Conservation (phyloP, 148 eudicot genomes). For the Rhododendron williamsianum region DNA sequence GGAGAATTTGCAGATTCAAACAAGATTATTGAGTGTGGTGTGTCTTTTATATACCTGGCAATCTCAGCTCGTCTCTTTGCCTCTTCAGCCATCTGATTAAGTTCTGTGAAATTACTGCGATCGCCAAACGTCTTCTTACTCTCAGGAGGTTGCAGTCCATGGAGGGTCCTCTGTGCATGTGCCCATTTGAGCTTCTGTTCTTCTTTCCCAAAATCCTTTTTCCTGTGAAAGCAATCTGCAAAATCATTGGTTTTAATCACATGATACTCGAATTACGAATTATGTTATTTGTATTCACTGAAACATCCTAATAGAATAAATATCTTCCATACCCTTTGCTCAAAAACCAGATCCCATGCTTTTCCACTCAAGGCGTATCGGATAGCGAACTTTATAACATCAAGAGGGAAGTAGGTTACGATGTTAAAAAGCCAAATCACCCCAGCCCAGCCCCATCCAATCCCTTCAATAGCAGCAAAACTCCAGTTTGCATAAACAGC, state of each 20-base stretch:
- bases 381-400: slow-evolving; percentile 30
- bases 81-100: slow-evolving; percentile 93
- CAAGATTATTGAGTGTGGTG: background rate
- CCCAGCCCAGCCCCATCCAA: slow-evolving; percentile 51
- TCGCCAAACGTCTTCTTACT: slow-evolving; percentile 53
- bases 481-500: slow-evolving; percentile 46
- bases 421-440: slow-evolving; percentile 22
- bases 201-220: slow-evolving; percentile 93
- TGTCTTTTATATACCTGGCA: slow-evolving; percentile 49
- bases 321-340: slow-evolving; percentile 31
- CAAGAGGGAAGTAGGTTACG: slow-evolving; percentile 33
- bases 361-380: slow-evolving; percentile 39
- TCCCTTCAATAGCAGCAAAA: slow-evolving; percentile 41
- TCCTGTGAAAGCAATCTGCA: slow-evolving; percentile 88
- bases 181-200: slow-evolving; percentile 94
- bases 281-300: background rate
- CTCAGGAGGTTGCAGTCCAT: slow-evolving; percentile 79
- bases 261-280: background rate
- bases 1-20: background rate
- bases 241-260: slow-evolving; percentile 12
- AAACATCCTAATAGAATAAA: background rate
- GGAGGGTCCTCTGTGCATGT: slow-evolving; percentile 92
- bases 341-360: slow-evolving; percentile 45
- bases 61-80: slow-evolving; percentile 93
- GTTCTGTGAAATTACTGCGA: slow-evolving; percentile 53